Evolutionary conservation across 2,329 filamentous ascomycete species (phyloP), one percentile per base, ranked within the genome.

Genomic region (Chaetomiaceae sp.): DNA sequence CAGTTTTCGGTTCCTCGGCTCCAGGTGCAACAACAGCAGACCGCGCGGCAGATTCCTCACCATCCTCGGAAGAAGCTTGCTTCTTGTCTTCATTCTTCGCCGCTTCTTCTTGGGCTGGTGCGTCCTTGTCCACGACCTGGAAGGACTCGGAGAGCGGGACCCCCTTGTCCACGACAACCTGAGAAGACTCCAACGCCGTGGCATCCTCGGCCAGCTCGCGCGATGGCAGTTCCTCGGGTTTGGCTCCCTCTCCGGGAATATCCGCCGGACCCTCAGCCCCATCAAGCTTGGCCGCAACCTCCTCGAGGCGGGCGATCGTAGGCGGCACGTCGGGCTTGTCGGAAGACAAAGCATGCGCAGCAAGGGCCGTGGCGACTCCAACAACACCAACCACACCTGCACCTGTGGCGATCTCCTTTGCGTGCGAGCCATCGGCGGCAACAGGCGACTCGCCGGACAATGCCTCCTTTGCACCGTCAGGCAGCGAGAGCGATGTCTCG

Each of bases 61-160:
- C 58, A 55, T 60, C 61, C 55, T 59, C 54, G 40, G 58, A 57
- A 60, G 57, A 56, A 56, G 48, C 59, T 50, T 54, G 54, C 54
- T 59, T 57, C 43, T 57, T 52, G 19, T 57, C 43, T 44, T 53
- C 55, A 36, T 36, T 49, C 42, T 44, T 51, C 47, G 55, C 58
- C 58, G 31, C 60, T 57, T 60, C 59, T 60, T 59, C 58, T 44
- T 49, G 51, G 51, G 53, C 55, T 52, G 59, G 54, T 53, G 57
- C 38, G 27, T 59, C 59, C 51, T 56, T 58, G 37, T 61, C 58
- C 23, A 64, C 56, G 12, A 63, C 47, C 46, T 63, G 59, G 59
- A 65, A 65, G 17, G 64, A 64, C 51, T 63, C 63, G n/a, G 64
- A 61, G 50, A 64, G 59, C 45, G 59, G 59, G 47, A 56, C 57